phyloP scores from a whole-genome alignment of 2,329 filamentous ascomycete genomes.

The Phialophora tarda region DNA sequence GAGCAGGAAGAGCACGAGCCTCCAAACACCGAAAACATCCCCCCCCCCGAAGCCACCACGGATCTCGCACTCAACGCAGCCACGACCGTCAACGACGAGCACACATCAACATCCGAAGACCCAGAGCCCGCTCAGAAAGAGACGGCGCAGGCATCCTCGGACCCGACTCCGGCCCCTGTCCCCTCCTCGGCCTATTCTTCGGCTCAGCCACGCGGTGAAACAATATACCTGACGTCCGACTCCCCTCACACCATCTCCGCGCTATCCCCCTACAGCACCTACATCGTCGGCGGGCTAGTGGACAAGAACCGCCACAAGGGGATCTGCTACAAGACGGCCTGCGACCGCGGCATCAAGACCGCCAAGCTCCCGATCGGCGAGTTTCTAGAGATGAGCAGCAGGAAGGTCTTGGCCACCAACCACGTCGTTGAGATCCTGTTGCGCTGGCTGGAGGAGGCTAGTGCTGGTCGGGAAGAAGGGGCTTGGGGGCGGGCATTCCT shows the following conservation, averaged over 20 bases:
- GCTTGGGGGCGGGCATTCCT: conserved; percentile 93
- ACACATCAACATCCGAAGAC: not conserved
- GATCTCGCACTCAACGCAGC: not conserved
- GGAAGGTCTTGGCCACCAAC: conserved; percentile 87
- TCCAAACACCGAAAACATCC: not conserved
- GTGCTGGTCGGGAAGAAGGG: conserved; percentile 54
- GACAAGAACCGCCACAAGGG: conserved; percentile 97
- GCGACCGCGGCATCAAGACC: conserved; percentile 72
- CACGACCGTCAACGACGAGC: not conserved
- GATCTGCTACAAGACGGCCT: conserved; percentile 83
- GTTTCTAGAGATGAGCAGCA: conserved; percentile 86
- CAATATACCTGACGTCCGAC: conserved; percentile 91
- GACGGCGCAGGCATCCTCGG: not conserved
- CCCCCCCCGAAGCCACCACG: not conserved
- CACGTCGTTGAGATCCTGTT: conserved; percentile 98
- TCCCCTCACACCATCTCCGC: conserved; percentile 82
- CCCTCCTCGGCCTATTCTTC: not conserved
- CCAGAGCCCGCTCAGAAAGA: conserved; percentile 22
- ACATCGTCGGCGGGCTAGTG: conserved; percentile 91
- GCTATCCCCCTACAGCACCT: conserved; percentile 85
- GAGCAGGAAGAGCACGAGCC: not conserved
- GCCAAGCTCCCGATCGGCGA: conserved; percentile 94
- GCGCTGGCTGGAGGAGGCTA: conserved; percentile 73
- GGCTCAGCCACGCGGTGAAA: conserved; percentile 52
- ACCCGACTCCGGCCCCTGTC: not conserved